Conservation (phyloP, 2,329 filamentous ascomycete genomes). For the Bisporella sp. region DNA sequence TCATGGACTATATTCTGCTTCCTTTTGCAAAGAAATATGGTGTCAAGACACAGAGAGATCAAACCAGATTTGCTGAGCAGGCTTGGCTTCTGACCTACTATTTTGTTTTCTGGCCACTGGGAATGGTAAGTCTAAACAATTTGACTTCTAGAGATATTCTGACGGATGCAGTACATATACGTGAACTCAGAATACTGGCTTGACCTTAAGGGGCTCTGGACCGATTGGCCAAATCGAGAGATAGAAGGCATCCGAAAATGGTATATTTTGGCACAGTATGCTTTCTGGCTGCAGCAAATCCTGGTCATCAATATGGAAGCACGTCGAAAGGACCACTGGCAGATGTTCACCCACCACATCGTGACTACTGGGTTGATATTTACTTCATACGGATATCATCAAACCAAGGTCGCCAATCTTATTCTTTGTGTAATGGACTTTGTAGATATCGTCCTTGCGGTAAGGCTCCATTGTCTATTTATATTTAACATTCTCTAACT, state of each 20-base stretch:
- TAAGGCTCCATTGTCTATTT: conserved; percentile 37
- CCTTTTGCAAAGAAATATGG: conserved; percentile 70
- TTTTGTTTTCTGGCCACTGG: conserved; percentile 71
- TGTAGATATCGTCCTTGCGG: conserved; percentile 80
- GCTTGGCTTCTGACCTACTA: conserved; percentile 88
- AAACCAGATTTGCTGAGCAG: conserved; percentile 86
- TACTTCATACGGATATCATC: conserved; percentile 78
- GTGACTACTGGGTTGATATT: conserved; percentile 78
- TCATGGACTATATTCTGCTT: conserved; percentile 81
- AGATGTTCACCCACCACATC: conserved; percentile 94
- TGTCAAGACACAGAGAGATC: conserved; percentile 67
- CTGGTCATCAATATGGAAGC: conserved; percentile 93
- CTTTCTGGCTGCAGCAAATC: conserved; percentile 92
- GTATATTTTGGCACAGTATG: conserved; percentile 85
- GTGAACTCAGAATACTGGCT: conserved; percentile 71
- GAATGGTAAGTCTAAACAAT: conserved; percentile 54
- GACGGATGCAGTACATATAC: conserved; percentile 63
- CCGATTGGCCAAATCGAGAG: conserved; percentile 74
- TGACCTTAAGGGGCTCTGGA: conserved; percentile 74
- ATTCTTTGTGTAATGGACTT: conserved; percentile 92
- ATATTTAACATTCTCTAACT: not conserved
- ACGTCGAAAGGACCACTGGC: conserved; percentile 86
- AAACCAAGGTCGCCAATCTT: conserved; percentile 80
- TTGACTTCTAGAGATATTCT: conserved; percentile 7
- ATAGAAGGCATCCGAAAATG: conserved; percentile 70